Conservation (phyloP, 2,329 filamentous ascomycete species). For the Aspergillus melleus region DNA sequence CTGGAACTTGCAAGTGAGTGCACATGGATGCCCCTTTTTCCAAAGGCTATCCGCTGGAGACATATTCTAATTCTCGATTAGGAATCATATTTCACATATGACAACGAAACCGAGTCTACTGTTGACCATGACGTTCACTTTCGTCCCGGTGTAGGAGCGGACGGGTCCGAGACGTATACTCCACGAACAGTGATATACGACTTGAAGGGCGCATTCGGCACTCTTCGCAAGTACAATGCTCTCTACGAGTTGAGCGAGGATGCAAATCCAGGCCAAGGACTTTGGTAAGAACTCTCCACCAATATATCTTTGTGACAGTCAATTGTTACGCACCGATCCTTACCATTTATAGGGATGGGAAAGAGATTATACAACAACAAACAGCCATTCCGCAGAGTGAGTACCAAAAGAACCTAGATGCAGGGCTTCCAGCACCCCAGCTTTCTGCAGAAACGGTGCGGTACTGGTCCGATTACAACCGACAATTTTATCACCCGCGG, state of each 20-base stretch:
- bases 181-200: conserved; percentile 93
- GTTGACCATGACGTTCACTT: conserved; percentile 88
- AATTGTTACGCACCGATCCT: not conserved
- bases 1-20: conserved; percentile 85
- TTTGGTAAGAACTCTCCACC: conserved; percentile 42
- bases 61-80: conserved; percentile 37
- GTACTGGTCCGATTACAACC: conserved; percentile 96
- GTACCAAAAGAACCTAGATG: conserved; percentile 79
- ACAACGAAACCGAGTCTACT: conserved; percentile 62
- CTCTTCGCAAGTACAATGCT: conserved; percentile 81
- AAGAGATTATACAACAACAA: conserved; percentile 67
- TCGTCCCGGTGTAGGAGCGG: conserved; percentile 74
- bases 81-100: conserved; percentile 98
- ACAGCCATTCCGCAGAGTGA: conserved; percentile 66
- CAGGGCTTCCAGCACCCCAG: conserved; percentile 62
- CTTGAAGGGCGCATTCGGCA: conserved; percentile 89
- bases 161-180: conserved; percentile 87
- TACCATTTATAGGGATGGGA: conserved; percentile 57
- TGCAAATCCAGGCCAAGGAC: conserved; percentile 36
- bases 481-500: conserved; percentile 86
- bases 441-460: conserved; percentile 72
- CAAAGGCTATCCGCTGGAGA: not conserved
- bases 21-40: conserved; percentile 4
- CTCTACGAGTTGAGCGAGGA: conserved; percentile 67
- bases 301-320: not conserved